Conservation (phyloP, 805 yeast species). For the Starmerella cellae region DNA sequence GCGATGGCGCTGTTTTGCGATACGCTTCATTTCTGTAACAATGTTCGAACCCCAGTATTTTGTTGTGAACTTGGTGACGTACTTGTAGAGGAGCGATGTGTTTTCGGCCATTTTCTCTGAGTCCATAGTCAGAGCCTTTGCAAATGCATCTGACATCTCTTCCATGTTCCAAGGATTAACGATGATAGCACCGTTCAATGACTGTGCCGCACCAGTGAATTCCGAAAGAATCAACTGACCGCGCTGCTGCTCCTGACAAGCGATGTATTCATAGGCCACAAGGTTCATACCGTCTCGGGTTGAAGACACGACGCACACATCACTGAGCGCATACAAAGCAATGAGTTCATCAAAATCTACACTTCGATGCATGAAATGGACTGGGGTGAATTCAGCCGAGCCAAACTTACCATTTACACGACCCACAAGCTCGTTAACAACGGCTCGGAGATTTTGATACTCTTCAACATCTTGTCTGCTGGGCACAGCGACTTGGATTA, state of each 20-base stretch:
- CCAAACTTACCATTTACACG: conserved; percentile 94
- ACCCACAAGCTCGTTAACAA: conserved; percentile 92
- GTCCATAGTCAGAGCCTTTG: conserved; percentile 75
- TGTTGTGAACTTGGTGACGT: conserved; percentile 86
- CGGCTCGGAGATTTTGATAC: conserved; percentile 82
- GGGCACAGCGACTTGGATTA: conserved; percentile 95
- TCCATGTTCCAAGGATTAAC: conserved; percentile 99
- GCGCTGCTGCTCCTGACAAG: conserved; percentile 75
- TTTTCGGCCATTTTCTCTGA: conserved; percentile 66
- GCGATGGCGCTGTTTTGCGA: conserved; percentile 17
- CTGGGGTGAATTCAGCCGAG: conserved; percentile 93
- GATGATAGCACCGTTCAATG: conserved; percentile 80
- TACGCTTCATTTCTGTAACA: conserved; percentile 56
- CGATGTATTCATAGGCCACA: conserved; percentile 91
- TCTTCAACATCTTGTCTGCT: conserved; percentile 97
- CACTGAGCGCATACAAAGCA: conserved; percentile 71
- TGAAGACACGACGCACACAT: conserved; percentile 82
- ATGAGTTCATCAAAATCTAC: conserved; percentile 85
- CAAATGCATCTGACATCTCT: conserved; percentile 72
- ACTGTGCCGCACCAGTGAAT: conserved; percentile 99
- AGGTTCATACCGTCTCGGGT: conserved; percentile 98
- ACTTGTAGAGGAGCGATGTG: conserved; percentile 70
- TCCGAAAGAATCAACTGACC: conserved; percentile 85
- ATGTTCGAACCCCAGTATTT: conserved; percentile 96
- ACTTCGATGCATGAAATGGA: conserved; percentile 88